Base-by-base conservation (phyloP, 768 basidiomycete species). In the Gelatoporia subvermispora region DNA sequence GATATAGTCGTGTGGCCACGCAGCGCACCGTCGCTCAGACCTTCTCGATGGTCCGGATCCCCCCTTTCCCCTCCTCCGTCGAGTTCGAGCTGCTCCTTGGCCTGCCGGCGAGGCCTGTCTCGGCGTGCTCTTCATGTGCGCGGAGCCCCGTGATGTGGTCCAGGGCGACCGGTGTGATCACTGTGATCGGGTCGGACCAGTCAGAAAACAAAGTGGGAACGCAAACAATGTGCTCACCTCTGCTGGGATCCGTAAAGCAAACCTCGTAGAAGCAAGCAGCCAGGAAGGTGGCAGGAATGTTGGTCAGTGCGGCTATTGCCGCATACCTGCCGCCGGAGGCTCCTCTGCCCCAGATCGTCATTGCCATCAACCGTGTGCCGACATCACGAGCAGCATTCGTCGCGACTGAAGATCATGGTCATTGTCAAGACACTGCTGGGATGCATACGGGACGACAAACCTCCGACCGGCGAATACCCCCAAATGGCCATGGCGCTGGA, bases 341-440 rank as follows among this genome's bases (percentile, higher is more conserved):
- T 56, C 60, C 55, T 8, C 41, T 59, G 20, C 84, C 84, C 76
- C 80, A 86, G 51, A 85, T 76, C 0, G 80, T 71, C 61, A 88
- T 59, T 0, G 72, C 78, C 60, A 75, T 73, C 16, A 86, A 53
- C 4, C 84, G 78, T 2, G 72, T 78, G 16, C 84, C 85, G 34
- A 88, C 35, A 59, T 87, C 85, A 58, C 85, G 81, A 23, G 84
- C 82, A 2, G 79, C 63, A 62, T 87, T 88, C 41, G 83, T 69
- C 15, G 80, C 71, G 46, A 87, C 56, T 60, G 25, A 1, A 21
- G 13, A 20, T 2, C 15, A 16, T 3, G 4, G 16, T 1, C 15
- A 35, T 49, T n/a, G 48, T 40, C 28, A 5, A 22, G n/a, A 39
- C n/a, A 31, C 28, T 5, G 13, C 28, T 31, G 13, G 7, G 13